These are phyloP conservation scores for Lithohypha guttulata DNA, from an alignment of 2,329 filamentous ascomycete species.

Conservation along the genomic window DNA sequence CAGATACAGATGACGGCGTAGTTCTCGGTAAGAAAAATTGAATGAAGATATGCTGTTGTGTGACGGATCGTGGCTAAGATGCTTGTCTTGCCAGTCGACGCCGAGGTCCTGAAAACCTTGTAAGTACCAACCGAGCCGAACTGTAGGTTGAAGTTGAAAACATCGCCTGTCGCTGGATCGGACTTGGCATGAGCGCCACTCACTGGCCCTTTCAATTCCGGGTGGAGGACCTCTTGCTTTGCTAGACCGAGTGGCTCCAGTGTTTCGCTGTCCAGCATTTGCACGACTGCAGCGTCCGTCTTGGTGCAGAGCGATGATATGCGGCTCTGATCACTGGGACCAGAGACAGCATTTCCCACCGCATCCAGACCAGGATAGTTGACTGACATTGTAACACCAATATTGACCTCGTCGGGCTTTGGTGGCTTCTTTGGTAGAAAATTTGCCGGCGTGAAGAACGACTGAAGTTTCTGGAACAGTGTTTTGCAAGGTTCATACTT, in stretches of 20 bases:
- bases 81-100: constrained; percentile 52
- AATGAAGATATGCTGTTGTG: constrained; percentile 67
- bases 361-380: constrained; percentile 50
- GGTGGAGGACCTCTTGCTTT: constrained; percentile 52
- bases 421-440: constrained; percentile 5
- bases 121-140: constrained; percentile 47
- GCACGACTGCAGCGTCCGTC: constrained; percentile 46
- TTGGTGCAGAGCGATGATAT: constrained; percentile 48
- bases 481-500: constrained; percentile 63
- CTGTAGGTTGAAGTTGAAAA: constrained; percentile 74
- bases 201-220: constrained; percentile 54
- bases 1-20: constrained; percentile 67
- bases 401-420: constrained; percentile 39
- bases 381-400: constrained; percentile 54
- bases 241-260: constrained; percentile 61
- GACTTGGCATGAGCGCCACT: constrained; percentile 61
- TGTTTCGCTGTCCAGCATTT: constrained; percentile 57
- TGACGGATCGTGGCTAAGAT: constrained; percentile 57
- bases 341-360: constrained; percentile 16
- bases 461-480: constrained; percentile 61
- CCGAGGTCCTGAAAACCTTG: constrained; percentile 56
- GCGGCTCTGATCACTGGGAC: constrained; percentile 17
- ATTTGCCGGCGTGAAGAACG: constrained; percentile 39
- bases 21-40: constrained; percentile 60
- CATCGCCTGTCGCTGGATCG: constrained; percentile 61